Evolutionary conservation across 2,329 filamentous ascomycete genomes (phyloP).

Genomic region (Penicillium olsonii): DNA sequence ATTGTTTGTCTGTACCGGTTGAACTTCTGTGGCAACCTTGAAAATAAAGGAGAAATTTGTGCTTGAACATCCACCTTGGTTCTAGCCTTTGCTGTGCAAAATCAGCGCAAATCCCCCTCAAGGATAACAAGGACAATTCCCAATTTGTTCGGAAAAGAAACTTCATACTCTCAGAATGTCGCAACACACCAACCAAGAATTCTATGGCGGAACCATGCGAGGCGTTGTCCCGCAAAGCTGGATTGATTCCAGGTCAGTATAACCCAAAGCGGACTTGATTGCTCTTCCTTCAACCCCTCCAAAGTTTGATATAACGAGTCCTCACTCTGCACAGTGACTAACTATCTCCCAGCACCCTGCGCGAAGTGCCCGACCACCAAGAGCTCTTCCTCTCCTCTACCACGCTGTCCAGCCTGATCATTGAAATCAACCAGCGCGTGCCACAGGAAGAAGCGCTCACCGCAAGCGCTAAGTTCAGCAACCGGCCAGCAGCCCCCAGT

Average conservation of each 20-base stretch:
- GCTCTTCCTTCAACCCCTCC: no score
- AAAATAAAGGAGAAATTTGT: not conserved
- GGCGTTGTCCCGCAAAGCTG: conserved; percentile 36
- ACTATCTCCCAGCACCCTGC: conserved; percentile 32
- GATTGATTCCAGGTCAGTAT: conserved; percentile 40
- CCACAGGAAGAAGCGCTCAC: conserved; percentile 35
- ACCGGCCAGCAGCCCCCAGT: conserved; percentile 20
- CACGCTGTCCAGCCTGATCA: conserved; percentile 82
- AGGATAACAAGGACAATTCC: not conserved
- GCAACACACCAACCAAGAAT: conserved; percentile 27
- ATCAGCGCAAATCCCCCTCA: not conserved
- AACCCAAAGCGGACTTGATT: not conserved
- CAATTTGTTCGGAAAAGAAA: not conserved
- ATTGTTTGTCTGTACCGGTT: not conserved
- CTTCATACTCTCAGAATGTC: conserved; percentile 19
- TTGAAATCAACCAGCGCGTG: conserved; percentile 87
- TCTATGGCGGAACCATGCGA: conserved; percentile 40
- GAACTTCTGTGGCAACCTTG: no score
- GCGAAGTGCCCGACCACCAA: conserved; percentile 63
- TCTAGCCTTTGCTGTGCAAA: not conserved
- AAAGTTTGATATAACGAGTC: not conserved
- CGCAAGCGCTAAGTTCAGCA: conserved; percentile 21
- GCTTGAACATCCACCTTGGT: not conserved
- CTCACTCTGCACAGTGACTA: not conserved
- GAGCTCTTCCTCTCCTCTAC: conserved; percentile 86